A percentile compares a stretch with the other conserved stretches of the same genome.
These are phyloP conservation scores for Lasiosphaeria ovina DNA, from an alignment of 495 filamentous ascomycete genomes.

Conservation along the genomic window DNA sequence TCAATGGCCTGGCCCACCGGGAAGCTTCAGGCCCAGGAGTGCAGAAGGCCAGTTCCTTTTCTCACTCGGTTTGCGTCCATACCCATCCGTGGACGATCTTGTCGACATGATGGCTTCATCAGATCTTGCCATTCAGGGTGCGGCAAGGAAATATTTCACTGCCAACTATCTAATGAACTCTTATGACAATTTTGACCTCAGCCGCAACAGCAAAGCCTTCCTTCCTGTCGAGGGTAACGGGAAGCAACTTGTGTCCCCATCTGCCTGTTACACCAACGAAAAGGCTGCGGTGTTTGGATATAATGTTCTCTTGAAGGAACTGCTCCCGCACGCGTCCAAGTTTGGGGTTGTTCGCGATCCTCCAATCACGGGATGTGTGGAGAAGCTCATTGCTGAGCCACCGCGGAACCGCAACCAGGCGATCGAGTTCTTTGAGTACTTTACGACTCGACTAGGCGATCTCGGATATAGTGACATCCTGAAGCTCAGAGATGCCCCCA, in stretches of 20 bases:
- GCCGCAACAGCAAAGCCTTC: constrained; percentile 58
- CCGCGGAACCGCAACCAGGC: constrained; percentile 65
- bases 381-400: constrained; percentile 64
- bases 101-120: constrained; percentile 71
- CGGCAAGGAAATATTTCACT: constrained; percentile 80
- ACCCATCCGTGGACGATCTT: constrained; percentile 67
- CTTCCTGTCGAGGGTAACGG: constrained; percentile 68
- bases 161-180: constrained; percentile 71
- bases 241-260: constrained; percentile 62
- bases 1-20: constrained; percentile 71
- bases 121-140: constrained; percentile 56
- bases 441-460: constrained; percentile 72
- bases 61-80: constrained; percentile 65
- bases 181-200: constrained; percentile 62
- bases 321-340: constrained; percentile 72
- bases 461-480: constrained; percentile 59
- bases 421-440: constrained; percentile 71
- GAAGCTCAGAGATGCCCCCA: constrained; percentile 57
- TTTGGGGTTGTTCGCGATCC: constrained; percentile 83
- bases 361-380: constrained; percentile 68
- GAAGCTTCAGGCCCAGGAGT: constrained; percentile 58
- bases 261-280: constrained; percentile 78
- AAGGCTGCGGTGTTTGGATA: constrained; percentile 75
- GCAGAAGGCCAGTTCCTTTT: constrained; percentile 71
- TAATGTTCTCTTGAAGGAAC: constrained; percentile 65